phyloP scores from a whole-genome alignment of 768 basidiomycete species.

The Pleurotus ostreatus region DNA sequence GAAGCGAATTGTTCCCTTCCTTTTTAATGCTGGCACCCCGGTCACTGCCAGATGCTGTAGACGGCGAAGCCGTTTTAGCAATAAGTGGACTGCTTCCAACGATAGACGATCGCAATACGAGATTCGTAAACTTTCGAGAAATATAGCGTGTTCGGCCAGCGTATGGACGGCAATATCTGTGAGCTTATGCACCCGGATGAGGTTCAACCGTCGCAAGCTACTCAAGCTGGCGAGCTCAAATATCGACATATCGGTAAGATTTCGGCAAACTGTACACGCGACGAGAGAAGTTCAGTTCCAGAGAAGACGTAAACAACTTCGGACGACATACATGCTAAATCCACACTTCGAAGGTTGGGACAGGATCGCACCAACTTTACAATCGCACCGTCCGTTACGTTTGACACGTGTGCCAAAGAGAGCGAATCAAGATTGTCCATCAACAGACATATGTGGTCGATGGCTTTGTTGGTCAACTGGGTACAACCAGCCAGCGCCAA shows the following conservation, averaged over 20 bases:
- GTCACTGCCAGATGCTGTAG: constrained; percentile 78
- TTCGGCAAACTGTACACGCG: constrained; percentile 61
- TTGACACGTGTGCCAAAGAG: constrained; percentile 74
- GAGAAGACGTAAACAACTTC: constrained; percentile 4
- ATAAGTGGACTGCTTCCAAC: constrained; percentile 67
- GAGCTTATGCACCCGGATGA: constrained; percentile 76
- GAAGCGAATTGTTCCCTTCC: constrained; percentile 69
- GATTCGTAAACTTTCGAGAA: constrained; percentile 78
- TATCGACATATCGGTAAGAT: constrained; percentile 81
- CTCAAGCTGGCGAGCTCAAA: constrained; percentile 72
- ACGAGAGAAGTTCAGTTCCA: constrained; percentile 7
- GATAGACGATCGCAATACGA: constrained; percentile 84
- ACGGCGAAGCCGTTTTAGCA: constrained; percentile 54
- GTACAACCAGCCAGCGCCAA: constrained; percentile 77
- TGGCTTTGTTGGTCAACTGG: constrained; percentile 64
- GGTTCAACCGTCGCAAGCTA: constrained; percentile 69
- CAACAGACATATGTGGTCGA: constrained; percentile 66
- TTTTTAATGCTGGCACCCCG: constrained; percentile 70
- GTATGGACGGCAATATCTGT: constrained; percentile 82
- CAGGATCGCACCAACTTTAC: constrained; percentile 68
- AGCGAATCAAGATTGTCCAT: constrained; percentile 76
- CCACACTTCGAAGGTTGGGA: constrained; percentile 71
- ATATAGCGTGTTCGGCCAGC: constrained; percentile 66
- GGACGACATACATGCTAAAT: constrained; percentile 73
- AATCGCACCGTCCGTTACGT: constrained; percentile 76